Base-by-base conservation (phyloP, 1,284 basidiomycete genomes). In the Cystobasidiaceae sp. region DNA sequence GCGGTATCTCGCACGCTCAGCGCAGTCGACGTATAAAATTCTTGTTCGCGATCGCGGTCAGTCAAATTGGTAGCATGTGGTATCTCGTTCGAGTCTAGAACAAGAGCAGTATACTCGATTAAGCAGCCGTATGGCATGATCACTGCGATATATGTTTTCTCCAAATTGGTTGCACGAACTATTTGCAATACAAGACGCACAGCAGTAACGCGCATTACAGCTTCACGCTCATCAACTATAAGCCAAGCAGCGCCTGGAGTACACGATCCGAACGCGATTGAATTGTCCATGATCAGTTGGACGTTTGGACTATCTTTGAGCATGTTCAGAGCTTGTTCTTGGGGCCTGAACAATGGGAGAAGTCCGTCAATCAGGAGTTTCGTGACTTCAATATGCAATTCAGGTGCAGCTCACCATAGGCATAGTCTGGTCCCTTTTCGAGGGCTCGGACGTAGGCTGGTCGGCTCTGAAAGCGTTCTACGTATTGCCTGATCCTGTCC, bases 1-100 rank as follows among this genome's bases (percentile, higher is more conserved):
- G 82, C 5, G 89, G 88, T 0, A 84, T 93, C 34, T 86, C 86
- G 21, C 88, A 88, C 69, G 83, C 86, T 0, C 89, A 92, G 71
- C 82, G 93, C 17, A 84, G 86, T 17, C 81, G 88, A 41, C 82
- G 93, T 34, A 88, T 97, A 69, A 86, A 89, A 58, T 85, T 93
- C 79, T 79, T 97, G 67, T 92, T 97, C 75, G 75, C 80, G 19
- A 78, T 84, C 57, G 82, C 82, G 2, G 83, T 90, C 50, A 80
- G 82, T 23, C 93, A 97, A 79, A 81, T 91, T 5, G 73, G 88
- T 13, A 90, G 88, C 74, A 93, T 93, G 90, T 68, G 67, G 56
- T 65, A 54, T 19, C 45, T 68, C 21, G 52, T 59, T 21, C 33
- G 65, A 54, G 65, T 67, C 11, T 66, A n/a, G n/a, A n/a, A n/a